These are phyloP conservation scores for Phylloporus arenicola DNA, from an alignment of 768 basidiomycete genomes.

Conservation along the genomic window DNA sequence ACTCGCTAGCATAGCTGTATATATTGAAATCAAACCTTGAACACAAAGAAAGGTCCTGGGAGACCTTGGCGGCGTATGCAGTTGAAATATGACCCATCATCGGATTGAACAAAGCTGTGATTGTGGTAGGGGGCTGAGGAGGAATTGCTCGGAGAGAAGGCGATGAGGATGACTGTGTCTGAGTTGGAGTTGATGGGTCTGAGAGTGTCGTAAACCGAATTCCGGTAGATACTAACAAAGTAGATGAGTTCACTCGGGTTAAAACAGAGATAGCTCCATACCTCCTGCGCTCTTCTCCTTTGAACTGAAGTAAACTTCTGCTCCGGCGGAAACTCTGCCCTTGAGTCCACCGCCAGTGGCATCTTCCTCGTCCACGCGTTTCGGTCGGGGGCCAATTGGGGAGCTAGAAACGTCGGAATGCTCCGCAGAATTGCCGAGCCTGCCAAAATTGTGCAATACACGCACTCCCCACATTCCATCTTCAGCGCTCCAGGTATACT, in stretches of 20 bases:
- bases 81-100: conserved; percentile 92
- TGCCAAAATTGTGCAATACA: conserved; percentile 89
- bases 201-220: conserved; percentile 92
- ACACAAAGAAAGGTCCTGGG: conserved; percentile 77
- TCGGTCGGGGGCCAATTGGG: conserved; percentile 37
- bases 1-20: conserved; percentile 95
- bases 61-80: conserved; percentile 86
- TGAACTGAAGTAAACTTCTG: conserved; percentile 89
- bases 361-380: conserved; percentile 93
- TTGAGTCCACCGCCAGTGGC: conserved; percentile 86
- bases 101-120: conserved; percentile 92
- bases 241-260: conserved; percentile 1
- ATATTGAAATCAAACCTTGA: conserved; percentile 95
- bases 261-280: conserved; percentile 24
- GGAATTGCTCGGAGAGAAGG: conserved; percentile 24
- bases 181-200: conserved; percentile 64
- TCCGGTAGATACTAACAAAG: conserved; percentile 74
- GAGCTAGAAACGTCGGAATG: conserved; percentile 31
- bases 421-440: conserved; percentile 40
- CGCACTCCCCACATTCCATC: conserved; percentile 91
- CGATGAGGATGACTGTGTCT: conserved; percentile 39
- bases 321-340: conserved; percentile 87
- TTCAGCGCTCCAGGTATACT: conserved; percentile 91
- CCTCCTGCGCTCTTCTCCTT: conserved; percentile 91
- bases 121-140: conserved; percentile 86